Conservation (phyloP, 1,139 yeast genomes). For the Debaryomycetaceae sp. region DNA sequence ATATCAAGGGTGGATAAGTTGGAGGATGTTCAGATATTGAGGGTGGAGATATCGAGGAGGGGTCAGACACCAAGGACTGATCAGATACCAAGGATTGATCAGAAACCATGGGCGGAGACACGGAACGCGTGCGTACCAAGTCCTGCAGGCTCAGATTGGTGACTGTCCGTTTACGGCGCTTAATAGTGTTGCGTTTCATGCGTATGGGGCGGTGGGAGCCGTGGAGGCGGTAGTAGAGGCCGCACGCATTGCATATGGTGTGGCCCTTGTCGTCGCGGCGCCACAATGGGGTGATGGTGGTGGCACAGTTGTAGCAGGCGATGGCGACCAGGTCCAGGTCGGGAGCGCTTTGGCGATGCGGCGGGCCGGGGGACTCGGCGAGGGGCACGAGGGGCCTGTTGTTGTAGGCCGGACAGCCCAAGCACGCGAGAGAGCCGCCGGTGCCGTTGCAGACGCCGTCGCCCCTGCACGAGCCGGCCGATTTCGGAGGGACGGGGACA, state of each 20-base stretch:
- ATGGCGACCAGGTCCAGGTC: constrained; percentile 39
- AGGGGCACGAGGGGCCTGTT: constrained; percentile 42
- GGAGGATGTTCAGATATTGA: constrained; percentile 4
- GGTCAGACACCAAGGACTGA: too few relatives aligned
- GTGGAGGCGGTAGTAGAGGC: constrained; percentile 66
- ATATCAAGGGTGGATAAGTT: too few relatives aligned
- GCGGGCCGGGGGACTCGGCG: constrained; percentile 1
- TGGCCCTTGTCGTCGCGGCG: constrained; percentile 72
- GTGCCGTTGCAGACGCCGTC: constrained; percentile 83
- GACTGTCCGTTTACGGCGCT: constrained; percentile 64
- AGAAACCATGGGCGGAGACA: constrained; percentile 1
- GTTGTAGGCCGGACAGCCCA: constrained; percentile 75
- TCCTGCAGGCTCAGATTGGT: constrained; percentile 8
- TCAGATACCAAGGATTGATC: too few relatives aligned
- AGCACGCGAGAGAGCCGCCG: constrained; percentile 72
- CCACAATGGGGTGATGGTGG: constrained; percentile 84
- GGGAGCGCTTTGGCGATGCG: background rate
- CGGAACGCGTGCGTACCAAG: background rate
- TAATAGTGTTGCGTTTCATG: constrained; percentile 63
- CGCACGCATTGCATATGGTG: constrained; percentile 85
- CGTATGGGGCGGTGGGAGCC: constrained; percentile 71
- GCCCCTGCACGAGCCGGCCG: constrained; percentile 65
- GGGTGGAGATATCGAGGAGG: constrained; percentile 3
- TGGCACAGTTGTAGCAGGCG: constrained; percentile 74
- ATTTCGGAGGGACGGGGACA: constrained; percentile 29